Evolutionary conservation across 2,329 filamentous ascomycete genomes (phyloP), one percentile per base, ranked within the genome.

Genomic region (Colletotrichum euphorbiae): DNA sequence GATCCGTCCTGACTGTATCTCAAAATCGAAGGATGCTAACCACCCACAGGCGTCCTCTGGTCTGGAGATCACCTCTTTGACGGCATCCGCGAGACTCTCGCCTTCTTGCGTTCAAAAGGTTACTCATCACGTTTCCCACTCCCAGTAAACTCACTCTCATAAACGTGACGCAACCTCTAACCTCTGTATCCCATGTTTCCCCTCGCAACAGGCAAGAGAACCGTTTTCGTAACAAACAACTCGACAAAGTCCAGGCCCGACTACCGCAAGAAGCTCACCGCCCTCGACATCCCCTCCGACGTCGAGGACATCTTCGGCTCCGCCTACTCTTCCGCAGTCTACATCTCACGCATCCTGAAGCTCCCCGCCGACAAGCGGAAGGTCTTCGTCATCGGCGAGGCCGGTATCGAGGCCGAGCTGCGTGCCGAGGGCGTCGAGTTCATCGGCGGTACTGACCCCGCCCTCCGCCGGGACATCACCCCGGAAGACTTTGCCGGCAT

Each of bases 161-260:
- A 52, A 21, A 19, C 42, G 19, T 17, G 31, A 17, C 38, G 21
- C 43, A 51, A 46, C 58, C 45, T 46, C 24, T 55, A 42, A 55
- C 56, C 21, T 69, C 17, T 38, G 15, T 50, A 19, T 65, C 19
- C 40, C 45, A 52, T 17, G 11, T 46, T 50, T 36, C 52, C 28
- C 21, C 45, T 6, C 15, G 70, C 24, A 38, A 33, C 60, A 96
- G 94, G 93, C 77, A 99, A 99, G 80, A 91, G 91, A 77, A 87
- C 96, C 38, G 90, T 99, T 62, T 99, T 99, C 77, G 96, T 99
- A 59, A 99, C 96, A 45, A 99, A 99, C 83, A 99, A 99, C 83
- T 98, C 94, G 76, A 98, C 96, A 65, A 99, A 99, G 79, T 97
- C 95, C 11, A 91, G 96, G 64, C 84, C 87, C 56, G 94, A 98